Percentiles rank a stretch among this genome's conserved stretches.
phyloP scores from a whole-genome alignment of 2,329 filamentous ascomycete species.

The Aspergillus eucalypticola region DNA sequence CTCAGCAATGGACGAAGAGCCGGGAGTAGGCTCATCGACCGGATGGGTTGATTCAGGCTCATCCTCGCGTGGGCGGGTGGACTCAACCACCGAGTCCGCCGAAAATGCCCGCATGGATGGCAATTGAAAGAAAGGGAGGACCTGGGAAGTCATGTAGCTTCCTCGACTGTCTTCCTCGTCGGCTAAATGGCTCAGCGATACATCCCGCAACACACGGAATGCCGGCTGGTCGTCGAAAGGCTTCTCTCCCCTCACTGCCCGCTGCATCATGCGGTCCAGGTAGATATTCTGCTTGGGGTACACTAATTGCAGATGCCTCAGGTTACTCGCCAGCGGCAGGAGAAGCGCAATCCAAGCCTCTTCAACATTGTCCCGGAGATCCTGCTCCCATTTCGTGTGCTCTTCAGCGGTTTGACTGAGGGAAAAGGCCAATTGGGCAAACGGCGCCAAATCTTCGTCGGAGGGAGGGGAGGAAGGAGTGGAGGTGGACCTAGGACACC shows the following conservation, averaged over 20 bases:
- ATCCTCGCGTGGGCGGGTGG: conserved; percentile 2
- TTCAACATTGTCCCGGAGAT: conserved; percentile 22
- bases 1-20: conserved; percentile 24
- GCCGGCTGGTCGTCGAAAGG: conserved; percentile 19
- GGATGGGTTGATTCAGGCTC: not conserved
- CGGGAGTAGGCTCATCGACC: not conserved
- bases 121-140: conserved; percentile 29
- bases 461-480: not conserved
- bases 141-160: conserved; percentile 17
- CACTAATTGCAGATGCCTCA: conserved; percentile 22
- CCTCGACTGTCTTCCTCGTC: conserved; percentile 11
- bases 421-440: conserved; percentile 9
- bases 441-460: conserved; percentile 10
- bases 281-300: conserved; percentile 24
- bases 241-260: conserved; percentile 21
- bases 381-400: conserved; percentile 22
- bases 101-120: conserved; percentile 25
- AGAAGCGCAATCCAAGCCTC: conserved; percentile 33
- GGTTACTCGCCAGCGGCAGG: conserved; percentile 27
- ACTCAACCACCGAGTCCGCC: conserved; percentile 30
- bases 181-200: conserved; percentile 21
- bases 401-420: conserved; percentile 25
- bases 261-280: conserved; percentile 24
- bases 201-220: conserved; percentile 22
- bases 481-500: conserved; percentile 14